phyloP scores from a whole-genome alignment of 75 land plant species.

The Gnetum montanum region DNA sequence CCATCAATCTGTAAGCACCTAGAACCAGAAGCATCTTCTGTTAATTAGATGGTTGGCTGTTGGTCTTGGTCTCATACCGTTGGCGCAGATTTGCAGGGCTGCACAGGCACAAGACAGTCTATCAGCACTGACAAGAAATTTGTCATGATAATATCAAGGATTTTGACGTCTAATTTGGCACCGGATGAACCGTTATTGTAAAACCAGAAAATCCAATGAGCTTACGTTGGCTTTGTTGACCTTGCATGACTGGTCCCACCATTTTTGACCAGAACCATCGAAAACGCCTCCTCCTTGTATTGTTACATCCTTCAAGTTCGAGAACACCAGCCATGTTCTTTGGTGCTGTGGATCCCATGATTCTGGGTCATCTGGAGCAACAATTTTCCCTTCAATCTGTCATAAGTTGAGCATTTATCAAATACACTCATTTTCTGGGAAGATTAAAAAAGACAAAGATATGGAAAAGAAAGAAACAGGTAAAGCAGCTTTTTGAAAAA shows the following conservation, averaged over 20 bases:
- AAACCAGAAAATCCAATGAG: too few species aligned
- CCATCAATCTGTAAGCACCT: neutral
- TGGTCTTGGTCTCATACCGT: neutral
- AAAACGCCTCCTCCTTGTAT: constrained; percentile 75
- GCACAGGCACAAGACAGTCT: neutral
- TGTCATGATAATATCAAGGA: too few species aligned
- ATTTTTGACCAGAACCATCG: constrained; percentile 81
- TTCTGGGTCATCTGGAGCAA: constrained; percentile 64
- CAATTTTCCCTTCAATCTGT: constrained; percentile 61
- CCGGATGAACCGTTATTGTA: too few species aligned
- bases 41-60: too few species aligned
- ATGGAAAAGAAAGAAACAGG: too few species aligned
- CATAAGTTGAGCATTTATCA: too few species aligned
- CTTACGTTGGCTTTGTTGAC: constrained; percentile 55
- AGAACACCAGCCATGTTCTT: constrained; percentile 63
- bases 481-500: too few species aligned
- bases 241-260: constrained; percentile 94
- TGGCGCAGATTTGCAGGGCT: constrained; percentile 7
- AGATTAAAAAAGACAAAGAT: too few species aligned
- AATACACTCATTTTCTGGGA: too few species aligned
- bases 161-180: too few species aligned
- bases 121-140: too few species aligned
- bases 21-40: too few species aligned
- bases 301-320: constrained; percentile 37
- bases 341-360: constrained; percentile 47